Evolutionary conservation across 176 grass and related monocot species (phyloP).

Genomic region (Microstegium vimineum): DNA sequence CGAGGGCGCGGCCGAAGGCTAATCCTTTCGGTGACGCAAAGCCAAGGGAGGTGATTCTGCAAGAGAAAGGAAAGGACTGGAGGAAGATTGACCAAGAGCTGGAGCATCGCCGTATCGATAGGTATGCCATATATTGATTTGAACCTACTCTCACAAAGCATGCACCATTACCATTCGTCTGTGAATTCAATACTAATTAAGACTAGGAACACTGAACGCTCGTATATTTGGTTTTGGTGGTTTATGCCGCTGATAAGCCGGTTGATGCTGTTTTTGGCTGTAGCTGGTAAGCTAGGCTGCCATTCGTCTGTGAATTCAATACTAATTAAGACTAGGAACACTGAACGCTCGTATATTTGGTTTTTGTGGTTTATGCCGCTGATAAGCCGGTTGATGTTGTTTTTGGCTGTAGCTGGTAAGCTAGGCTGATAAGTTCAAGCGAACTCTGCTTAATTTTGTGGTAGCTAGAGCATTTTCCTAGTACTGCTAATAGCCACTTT

Average conservation of each 20-base stretch:
- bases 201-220: background rate
- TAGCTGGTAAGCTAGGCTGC: too few species aligned
- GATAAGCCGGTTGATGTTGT: too few species aligned
- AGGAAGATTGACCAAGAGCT: constrained; percentile 73
- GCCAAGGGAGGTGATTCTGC: constrained; percentile 65
- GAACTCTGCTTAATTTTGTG: background rate
- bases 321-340: background rate
- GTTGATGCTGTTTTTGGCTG: too few species aligned
- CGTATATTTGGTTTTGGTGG: background rate
- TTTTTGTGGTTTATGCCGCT: too few species aligned
- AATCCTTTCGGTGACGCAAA: constrained; percentile 81
- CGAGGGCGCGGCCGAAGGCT: constrained; percentile 37
- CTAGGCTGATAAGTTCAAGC: too few species aligned
- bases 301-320: background rate
- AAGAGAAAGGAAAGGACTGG: constrained; percentile 82
- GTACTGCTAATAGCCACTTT: background rate
- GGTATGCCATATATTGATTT: constrained; percentile 31
- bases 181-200: background rate
- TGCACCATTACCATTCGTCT: background rate
- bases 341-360: background rate
- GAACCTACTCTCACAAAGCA: background rate
- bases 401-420: too few species aligned
- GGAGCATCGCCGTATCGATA: constrained; percentile 58
- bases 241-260: too few species aligned
- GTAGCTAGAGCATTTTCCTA: background rate